Evolutionary conservation across 805 yeast genomes (phyloP).

Genomic region (Suhomyces sp.): DNA sequence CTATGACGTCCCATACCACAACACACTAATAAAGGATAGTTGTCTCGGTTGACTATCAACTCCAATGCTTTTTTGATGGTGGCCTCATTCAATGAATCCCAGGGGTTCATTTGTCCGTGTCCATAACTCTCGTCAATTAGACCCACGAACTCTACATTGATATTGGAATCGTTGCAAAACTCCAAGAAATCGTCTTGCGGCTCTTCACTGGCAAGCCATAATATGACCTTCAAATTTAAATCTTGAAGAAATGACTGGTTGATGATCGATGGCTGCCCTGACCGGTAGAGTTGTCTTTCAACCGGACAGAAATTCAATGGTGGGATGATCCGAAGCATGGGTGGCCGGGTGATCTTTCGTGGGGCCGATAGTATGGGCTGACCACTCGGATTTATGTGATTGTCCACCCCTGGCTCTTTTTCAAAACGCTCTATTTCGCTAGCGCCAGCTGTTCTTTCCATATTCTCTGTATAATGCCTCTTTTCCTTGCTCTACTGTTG

Average conservation of each 20-base stretch:
- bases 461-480: background rate
- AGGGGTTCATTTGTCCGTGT: conserved; percentile 56
- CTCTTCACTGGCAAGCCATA: conserved; percentile 95
- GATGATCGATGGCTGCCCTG: conserved; percentile 94
- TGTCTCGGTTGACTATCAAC: conserved; percentile 65
- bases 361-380: background rate
- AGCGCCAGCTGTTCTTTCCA: background rate
- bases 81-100: conserved; percentile 91
- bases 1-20: conserved; percentile 99
- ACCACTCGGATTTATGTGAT: background rate
- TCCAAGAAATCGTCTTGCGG: conserved; percentile 86
- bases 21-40: conserved; percentile 85
- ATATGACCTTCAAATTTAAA: conserved; percentile 70
- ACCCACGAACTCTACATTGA: conserved; percentile 79
- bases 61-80: conserved; percentile 78
- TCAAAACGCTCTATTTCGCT: background rate
- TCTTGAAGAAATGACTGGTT: conserved; percentile 82
- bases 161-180: conserved; percentile 70
- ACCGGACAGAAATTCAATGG: conserved; percentile 96
- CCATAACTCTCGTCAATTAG: conserved; percentile 57
- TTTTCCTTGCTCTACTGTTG: background rate
- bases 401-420: background rate
- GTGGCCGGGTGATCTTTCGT: conserved; percentile 43
- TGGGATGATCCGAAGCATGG: conserved; percentile 73
- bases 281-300: conserved; percentile 78